Percentiles rank a stretch among this genome's conserved stretches.
These are phyloP conservation scores for Rhodamnia rubescens DNA, from an alignment of 345 rosid genomes.

Conservation along the genomic window DNA sequence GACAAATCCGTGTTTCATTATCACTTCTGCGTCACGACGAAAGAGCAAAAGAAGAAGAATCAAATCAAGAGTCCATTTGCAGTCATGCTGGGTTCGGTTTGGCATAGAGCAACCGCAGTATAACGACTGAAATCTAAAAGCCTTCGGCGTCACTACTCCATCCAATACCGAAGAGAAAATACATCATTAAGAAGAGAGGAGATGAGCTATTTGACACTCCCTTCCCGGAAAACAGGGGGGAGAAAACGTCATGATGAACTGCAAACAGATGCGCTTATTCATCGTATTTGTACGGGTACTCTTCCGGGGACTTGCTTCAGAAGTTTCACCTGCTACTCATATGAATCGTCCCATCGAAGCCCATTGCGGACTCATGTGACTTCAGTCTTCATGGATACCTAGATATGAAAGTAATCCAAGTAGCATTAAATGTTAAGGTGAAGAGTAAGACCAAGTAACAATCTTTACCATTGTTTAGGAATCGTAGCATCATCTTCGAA, in stretches of 20 bases:
- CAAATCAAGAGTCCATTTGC: neutral
- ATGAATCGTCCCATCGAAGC: slow-evolving; percentile 79
- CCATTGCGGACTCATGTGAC: slow-evolving; percentile 72
- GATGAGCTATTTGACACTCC: neutral
- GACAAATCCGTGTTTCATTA: neutral
- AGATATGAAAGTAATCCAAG: neutral
- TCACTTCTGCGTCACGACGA: neutral
- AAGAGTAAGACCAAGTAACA: neutral
- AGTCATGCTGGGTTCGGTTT: neutral
- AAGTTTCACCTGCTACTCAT: slow-evolving; percentile 82
- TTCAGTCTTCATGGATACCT: slow-evolving; percentile 98
- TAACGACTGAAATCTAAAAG: neutral
- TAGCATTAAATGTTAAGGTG: neutral
- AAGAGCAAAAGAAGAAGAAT: neutral
- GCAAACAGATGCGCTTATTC: slow-evolving; percentile 25
- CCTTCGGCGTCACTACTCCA: neutral
- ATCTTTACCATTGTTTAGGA: neutral
- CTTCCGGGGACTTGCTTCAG: slow-evolving; percentile 73
- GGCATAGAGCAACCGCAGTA: neutral
- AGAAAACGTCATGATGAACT: neutral
- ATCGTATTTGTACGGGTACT: slow-evolving; percentile 93
- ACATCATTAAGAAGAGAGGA: neutral
- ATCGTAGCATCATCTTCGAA: neutral
- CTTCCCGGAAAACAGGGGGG: neutral
- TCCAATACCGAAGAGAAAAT: neutral